Evolutionary conservation across 2,329 filamentous ascomycete species (phyloP).

Genomic region (Aureobasidium lini): DNA sequence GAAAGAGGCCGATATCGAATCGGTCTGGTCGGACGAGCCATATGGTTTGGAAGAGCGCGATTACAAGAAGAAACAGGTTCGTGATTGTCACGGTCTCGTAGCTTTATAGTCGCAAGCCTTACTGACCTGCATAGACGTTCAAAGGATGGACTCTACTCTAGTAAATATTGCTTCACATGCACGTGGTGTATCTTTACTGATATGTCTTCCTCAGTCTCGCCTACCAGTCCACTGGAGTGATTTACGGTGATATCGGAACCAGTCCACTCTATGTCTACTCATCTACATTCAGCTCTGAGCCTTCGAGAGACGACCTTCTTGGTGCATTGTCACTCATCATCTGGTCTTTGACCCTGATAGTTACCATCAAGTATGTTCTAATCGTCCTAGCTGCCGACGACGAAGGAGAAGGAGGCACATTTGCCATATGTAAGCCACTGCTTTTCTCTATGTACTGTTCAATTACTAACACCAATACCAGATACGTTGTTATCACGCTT

Average conservation of each 20-base stretch:
- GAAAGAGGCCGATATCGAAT: slow-evolving; percentile 12
- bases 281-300: slow-evolving; percentile 52
- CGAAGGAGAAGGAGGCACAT: slow-evolving; percentile 64
- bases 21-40: slow-evolving; percentile 9
- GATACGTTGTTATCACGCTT: slow-evolving; percentile 56
- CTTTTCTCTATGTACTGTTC: background rate
- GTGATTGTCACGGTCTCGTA: background rate
- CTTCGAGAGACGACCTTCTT: slow-evolving; percentile 52
- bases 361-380: slow-evolving; percentile 61
- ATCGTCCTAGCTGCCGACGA: slow-evolving; percentile 61
- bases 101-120: background rate
- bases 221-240: slow-evolving; percentile 59
- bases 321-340: slow-evolving; percentile 61
- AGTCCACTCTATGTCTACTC: slow-evolving; percentile 65
- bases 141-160: slow-evolving; percentile 13
- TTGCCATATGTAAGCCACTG: slow-evolving; percentile 44
- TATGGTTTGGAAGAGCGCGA: slow-evolving; percentile 14
- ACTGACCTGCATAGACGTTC: slow-evolving; percentile 10
- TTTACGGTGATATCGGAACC: slow-evolving; percentile 62
- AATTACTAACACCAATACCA: background rate
- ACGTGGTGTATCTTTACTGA: background rate
- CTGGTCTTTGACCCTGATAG: slow-evolving; percentile 62
- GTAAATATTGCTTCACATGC: background rate
- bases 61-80: slow-evolving; percentile 14
- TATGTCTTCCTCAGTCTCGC: slow-evolving; percentile 39